phyloP scores from a whole-genome alignment of 192 early-diverging fungal species.

The Coemansia guatemalensis region DNA sequence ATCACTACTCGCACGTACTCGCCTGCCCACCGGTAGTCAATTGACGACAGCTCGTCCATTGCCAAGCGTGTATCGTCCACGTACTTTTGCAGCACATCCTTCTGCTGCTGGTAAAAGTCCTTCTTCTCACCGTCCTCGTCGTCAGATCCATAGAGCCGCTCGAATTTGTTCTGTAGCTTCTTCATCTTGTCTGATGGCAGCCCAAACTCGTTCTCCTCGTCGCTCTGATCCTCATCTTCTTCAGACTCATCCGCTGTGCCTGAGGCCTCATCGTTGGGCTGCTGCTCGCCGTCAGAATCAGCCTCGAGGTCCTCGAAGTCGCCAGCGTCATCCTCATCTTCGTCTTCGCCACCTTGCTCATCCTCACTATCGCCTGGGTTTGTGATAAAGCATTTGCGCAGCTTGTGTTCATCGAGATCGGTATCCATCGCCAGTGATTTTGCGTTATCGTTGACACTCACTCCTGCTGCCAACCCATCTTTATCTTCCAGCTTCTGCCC shows the following conservation, averaged over 20 bases:
- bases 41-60: slow-evolving; percentile 82
- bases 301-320: slow-evolving; percentile 34
- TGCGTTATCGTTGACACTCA: slow-evolving; percentile 43
- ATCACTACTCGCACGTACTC: slow-evolving; percentile 91
- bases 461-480: slow-evolving; percentile 26
- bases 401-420: slow-evolving; percentile 30
- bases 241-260: slow-evolving; percentile 2
- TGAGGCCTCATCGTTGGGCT: slow-evolving; percentile 39
- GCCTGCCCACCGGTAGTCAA: slow-evolving; percentile 93
- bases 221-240: slow-evolving; percentile 57
- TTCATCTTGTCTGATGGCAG: slow-evolving; percentile 78
- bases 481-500: slow-evolving; percentile 57
- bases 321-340: slow-evolving; percentile 57
- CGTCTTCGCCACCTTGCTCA: slow-evolving; percentile 37
- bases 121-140: slow-evolving; percentile 68
- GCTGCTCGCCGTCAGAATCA: slow-evolving; percentile 47
- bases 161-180: slow-evolving; percentile 91
- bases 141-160: slow-evolving; percentile 79
- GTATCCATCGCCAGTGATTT: slow-evolving; percentile 36
- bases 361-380: slow-evolving; percentile 36
- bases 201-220: slow-evolving; percentile 59
- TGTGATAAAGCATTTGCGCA: slow-evolving; percentile 44
- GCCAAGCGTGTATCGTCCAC: slow-evolving; percentile 78
- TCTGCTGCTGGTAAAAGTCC: slow-evolving; percentile 87
- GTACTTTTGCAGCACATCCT: slow-evolving; percentile 87